phyloP scores from a whole-genome alignment of 2,329 filamentous ascomycete genomes.

The Verticillium albo-atrum region DNA sequence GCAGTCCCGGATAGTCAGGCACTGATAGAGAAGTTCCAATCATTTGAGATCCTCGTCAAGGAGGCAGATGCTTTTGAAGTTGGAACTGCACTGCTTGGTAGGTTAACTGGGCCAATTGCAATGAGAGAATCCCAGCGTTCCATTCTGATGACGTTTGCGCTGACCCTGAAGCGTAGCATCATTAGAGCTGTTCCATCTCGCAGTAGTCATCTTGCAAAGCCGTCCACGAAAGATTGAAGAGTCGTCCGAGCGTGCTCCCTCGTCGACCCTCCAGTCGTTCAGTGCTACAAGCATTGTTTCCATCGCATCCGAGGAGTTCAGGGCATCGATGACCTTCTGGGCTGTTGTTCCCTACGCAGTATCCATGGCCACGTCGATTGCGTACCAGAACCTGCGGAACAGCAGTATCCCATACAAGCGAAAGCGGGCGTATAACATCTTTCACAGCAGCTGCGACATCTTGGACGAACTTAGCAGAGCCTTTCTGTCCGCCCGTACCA shows the following conservation, averaged over 20 bases:
- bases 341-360: conserved; percentile 17
- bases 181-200: conserved; percentile 16
- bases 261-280: conserved; percentile 12
- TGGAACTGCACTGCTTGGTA: conserved; percentile 5
- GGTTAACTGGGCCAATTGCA: too few species aligned
- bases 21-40: conserved; percentile 5
- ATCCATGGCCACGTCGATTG: conserved; percentile 16
- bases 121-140: too few species aligned
- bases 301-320: conserved; percentile 14
- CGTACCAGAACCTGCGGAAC: conserved; percentile 16
- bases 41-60: conserved; percentile 12
- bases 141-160: too few species aligned
- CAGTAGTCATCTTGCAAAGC: conserved; percentile 14
- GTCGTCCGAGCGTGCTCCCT: conserved; percentile 8
- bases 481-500: conserved; percentile 12
- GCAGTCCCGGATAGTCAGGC: conserved; percentile 5
- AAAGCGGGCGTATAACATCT: conserved; percentile 10
- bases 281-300: conserved; percentile 14
- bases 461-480: conserved; percentile 13
- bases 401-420: conserved; percentile 14
- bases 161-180: conserved; percentile 8
- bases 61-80: background rate
- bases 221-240: conserved; percentile 7
- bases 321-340: conserved; percentile 14
- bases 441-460: conserved; percentile 15